Base-by-base conservation (phyloP, 305 asterid species). In the Fraxinus floribunda region DNA sequence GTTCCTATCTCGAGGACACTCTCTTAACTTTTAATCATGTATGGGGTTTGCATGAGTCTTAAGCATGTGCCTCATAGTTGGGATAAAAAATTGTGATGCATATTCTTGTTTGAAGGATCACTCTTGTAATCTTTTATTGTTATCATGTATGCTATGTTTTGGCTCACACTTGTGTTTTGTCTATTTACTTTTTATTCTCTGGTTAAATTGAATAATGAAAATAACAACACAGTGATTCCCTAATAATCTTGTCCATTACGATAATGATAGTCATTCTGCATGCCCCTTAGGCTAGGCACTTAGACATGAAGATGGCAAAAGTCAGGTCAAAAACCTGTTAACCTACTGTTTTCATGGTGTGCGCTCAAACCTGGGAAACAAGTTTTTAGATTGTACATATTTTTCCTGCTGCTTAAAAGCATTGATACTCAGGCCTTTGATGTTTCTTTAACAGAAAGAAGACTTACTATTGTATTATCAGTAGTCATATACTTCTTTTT, bases 401-500 rank as follows among this genome's bases (percentile, higher is more conserved):
- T 81, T 49, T 76, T 80, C 77, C 39, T 29, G 78, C 73, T 36
- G 26, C 55, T 34, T 32, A 70, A 70, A 70, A 70, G 20, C 39
- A 70, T 30, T 70, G 39, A 70, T 15, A 30, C 9, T 70, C 24
- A 35, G 4, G 13, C 38, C 76, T 34, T 62, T 73, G 38, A 60
- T 79, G 74, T 70, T 70, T 70, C 75, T 34, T 60, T 66, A 24
- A 22, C 13, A 13, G 39, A 32, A 18, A 74, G 84, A 35, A 35
- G 39, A 57, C 26, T 18, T 57, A 57, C 2, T 18, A 18, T 57
- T 57, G 68, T 57, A 57, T 79, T 39, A 35, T 79, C 62, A 75
- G 10, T 66, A 46, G 49, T 26, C 75, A 49, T 26, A 29, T 64
- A 39, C 81, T 76, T 80, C 82, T 80, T n/a, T 79, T 76, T 66